These are phyloP conservation scores for Pestalotiopsis sp. DNA, from an alignment of 2,329 filamentous ascomycete genomes.

Conservation along the genomic window DNA sequence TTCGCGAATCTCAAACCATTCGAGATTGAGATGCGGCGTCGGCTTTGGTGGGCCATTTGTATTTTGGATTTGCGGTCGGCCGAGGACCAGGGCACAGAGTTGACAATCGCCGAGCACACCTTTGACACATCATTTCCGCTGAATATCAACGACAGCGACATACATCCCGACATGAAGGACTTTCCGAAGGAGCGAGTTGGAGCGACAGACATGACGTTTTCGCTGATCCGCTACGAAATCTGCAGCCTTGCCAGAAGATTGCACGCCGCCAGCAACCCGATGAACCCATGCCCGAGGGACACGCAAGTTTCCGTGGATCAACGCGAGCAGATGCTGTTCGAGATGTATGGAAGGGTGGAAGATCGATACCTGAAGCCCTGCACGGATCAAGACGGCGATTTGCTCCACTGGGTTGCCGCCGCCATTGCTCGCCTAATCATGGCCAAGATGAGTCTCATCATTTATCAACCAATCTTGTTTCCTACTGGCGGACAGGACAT, in stretches of 20 bases:
- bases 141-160: conserved; percentile 60
- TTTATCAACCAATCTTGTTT: conserved; percentile 56
- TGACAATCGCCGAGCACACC: conserved; percentile 45
- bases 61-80: conserved; percentile 62
- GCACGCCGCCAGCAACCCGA: conserved; percentile 37
- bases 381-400: conserved; percentile 44
- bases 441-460: conserved; percentile 56
- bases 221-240: conserved; percentile 46
- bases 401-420: conserved; percentile 54
- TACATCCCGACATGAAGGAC: conserved; percentile 48
- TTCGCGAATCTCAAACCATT: conserved; percentile 58
- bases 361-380: conserved; percentile 55
- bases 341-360: conserved; percentile 52
- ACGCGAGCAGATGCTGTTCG: conserved; percentile 46
- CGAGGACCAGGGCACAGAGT: conserved; percentile 59
- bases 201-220: conserved; percentile 55
- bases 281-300: conserved; percentile 33
- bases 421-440: conserved; percentile 52
- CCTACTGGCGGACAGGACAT: conserved; percentile 37
- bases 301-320: conserved; percentile 40
- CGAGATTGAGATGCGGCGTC: conserved; percentile 63
- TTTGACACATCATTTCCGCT: conserved; percentile 58
- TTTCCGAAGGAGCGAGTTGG: conserved; percentile 50
- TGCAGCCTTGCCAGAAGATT: conserved; percentile 41
- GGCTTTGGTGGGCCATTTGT: conserved; percentile 64